Evolutionary conservation across 495 filamentous ascomycete genomes (phyloP).

Genomic region (Patellaria atrata): DNA sequence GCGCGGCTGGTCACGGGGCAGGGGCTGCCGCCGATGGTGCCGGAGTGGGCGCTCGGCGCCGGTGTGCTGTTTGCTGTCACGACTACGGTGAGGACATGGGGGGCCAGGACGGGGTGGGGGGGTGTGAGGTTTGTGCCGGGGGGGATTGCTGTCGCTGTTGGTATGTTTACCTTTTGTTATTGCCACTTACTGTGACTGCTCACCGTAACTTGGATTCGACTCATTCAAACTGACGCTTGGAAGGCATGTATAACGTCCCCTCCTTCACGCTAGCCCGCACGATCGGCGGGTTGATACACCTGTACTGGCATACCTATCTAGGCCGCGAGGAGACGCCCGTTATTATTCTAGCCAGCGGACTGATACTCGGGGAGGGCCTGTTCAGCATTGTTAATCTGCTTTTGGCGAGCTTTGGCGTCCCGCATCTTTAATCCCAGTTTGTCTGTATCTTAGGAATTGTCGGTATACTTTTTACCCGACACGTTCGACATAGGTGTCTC

Average conservation of each 20-base stretch:
- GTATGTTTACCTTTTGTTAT: too few species aligned
- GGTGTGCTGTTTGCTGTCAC: constrained; percentile 53
- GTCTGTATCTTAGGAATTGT: too few species aligned
- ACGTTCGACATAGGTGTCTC: too few species aligned
- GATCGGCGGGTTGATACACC: constrained; percentile 69
- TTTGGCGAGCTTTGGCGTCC: constrained; percentile 65
- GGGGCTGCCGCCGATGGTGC: constrained; percentile 69
- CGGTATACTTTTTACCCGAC: too few species aligned
- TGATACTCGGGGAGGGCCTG: constrained; percentile 90
- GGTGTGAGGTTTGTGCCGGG: constrained; percentile 58
- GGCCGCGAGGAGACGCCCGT: constrained; percentile 40
- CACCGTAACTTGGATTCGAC: not conserved
- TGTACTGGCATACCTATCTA: constrained; percentile 54
- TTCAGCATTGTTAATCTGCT: constrained; percentile 82
- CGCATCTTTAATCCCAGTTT: constrained; percentile 49
- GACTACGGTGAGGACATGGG: constrained; percentile 52
- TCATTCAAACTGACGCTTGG: constrained; percentile 17
- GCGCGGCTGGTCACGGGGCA: constrained; percentile 87
- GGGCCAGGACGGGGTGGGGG: constrained; percentile 32
- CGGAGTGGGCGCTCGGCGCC: constrained; percentile 57
- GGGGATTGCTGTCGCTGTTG: constrained; percentile 88
- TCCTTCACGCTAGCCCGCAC: constrained; percentile 87
- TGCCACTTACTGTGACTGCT: constrained; percentile 1
- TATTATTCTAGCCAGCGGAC: constrained; percentile 53
- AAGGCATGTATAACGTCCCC: constrained; percentile 93